Base-by-base conservation (phyloP, 495 filamentous ascomycete genomes). In the Lophiostoma macrostomum region DNA sequence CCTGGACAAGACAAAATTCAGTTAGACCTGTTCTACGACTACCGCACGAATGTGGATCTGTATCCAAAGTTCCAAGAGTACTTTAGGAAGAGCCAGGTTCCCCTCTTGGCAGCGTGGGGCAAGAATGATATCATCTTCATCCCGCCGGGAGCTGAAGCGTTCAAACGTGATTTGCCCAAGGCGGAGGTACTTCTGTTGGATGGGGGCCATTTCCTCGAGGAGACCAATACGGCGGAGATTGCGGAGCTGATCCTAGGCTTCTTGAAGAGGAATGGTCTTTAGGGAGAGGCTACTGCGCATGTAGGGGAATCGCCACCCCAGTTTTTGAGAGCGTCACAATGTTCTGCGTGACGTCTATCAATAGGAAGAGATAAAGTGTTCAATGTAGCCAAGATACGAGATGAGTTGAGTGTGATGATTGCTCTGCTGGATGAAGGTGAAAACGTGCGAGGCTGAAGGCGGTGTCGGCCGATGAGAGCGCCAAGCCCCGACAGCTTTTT, bases 11-110 rank as follows among this genome's bases (percentile, higher is more conserved):
- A 55, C 14, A 73, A 83, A 3, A 71, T 79, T 16, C 82, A 86
- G 61, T 50, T 85, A 0, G 79, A 76, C 44, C 53, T 85, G 8
- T 75, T 85, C 16, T 69, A 74, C 34, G 80, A 84, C 42, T 85
- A 84, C 53, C 61, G 69, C 27, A 79, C 50, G 18, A 81, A 83
- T 66, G 52, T 82, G 22, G 50, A 64, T 27, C 60, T 80, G 39
- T 86, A 86, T 58, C 71, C 75, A 5, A 67, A 69, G 12, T 85
- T 81, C 44, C 82, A 87, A n/a, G 68, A 68, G 35, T 85, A 78
- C 41, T 76, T 85, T 36, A 64, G 77, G 5, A 60, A 68, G 14
- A 76, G 67, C 1, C 70, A 78, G 52, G 73, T 82, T 0, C 81
- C 81, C 4, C 42, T 83, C 1, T 55, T 87, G 54, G 80, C 76